Evolutionary conservation across 202 grass and related monocot species (phyloP), one percentile per base, ranked within the genome.

Genomic region (Cymbopogon flexuosus): DNA sequence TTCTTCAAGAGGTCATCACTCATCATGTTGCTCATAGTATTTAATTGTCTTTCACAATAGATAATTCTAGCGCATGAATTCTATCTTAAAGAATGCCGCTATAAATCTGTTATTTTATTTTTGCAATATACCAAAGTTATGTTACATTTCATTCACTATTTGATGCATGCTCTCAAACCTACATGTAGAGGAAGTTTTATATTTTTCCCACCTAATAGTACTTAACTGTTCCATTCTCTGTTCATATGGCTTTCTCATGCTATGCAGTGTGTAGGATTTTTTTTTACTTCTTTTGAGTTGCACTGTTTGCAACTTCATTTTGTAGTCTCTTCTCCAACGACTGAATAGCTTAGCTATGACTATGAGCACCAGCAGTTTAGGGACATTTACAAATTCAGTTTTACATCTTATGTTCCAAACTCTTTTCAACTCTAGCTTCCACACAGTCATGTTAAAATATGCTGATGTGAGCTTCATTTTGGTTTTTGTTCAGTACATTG

Each of bases 1-100:
- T 98, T 87, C 90, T 98, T 83, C 64, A 88, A 86, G 61, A 91
- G 90, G 96, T 95, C 19, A 77, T 47, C 24, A 52, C 56, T 62
- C 12, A 79, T 59, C 65, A 34, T 57, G 4, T 33, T 81, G 56
- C 47, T 71, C 62, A 43, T 74, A 73, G 81, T 83, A 36, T 87
- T 84, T 54, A 34, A 51, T 21, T 87, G 14, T 88, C 77, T 24
- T 52, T 68, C 29, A 3, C 36, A 18, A 1, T 80, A 51, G 24
- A 76, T 76, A 27, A 39, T 65, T 27, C 27, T 27, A 27, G 27
- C 2, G 27, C 27, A 27, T 27, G 27, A 27, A 27, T 27, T 27
- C 27, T 27, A 27, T 27, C 27, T 27, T 27, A 27, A 2, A 27
- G 27, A 27, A 27, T 27, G 27, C 27, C 27, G 2, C 27, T 27